Conservation (phyloP, 108 stramenopile species). For the Discostella pseudostelligera region DNA sequence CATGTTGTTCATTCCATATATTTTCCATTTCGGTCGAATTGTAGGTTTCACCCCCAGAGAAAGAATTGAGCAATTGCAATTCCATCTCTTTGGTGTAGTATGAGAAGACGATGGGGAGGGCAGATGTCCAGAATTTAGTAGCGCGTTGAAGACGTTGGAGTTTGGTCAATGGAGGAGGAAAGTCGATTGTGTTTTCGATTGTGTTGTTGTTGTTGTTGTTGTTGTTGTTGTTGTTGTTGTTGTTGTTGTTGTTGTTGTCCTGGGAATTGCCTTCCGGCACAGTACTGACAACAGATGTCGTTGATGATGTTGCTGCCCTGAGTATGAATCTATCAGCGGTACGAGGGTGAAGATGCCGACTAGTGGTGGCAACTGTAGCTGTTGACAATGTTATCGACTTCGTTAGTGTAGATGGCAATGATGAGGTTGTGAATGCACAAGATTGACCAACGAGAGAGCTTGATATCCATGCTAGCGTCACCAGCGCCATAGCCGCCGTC, state of each 20-base stretch:
- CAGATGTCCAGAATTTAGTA: constrained; percentile 76
- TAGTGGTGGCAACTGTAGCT: too few species aligned
- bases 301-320: constrained; percentile 1
- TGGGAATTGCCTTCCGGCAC: too few species aligned
- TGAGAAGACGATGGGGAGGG: constrained; percentile 73
- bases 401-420: background rate
- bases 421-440: background rate
- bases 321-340: too few species aligned
- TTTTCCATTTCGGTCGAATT: constrained; percentile 64
- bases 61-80: constrained; percentile 58
- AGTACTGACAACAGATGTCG: background rate
- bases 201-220: background rate
- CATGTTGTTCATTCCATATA: constrained; percentile 72
- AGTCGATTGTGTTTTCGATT: constrained; percentile 41
- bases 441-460: background rate
- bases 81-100: constrained; percentile 73
- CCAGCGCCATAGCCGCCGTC: background rate
- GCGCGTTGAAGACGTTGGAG: constrained; percentile 72
- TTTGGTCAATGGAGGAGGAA: constrained; percentile 68
- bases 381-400: background rate
- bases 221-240: background rate
- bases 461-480: background rate
- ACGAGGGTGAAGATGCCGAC: too few species aligned
- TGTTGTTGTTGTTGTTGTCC: background rate
- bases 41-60: constrained; percentile 42